These are phyloP conservation scores for Clitopilus passeckerianus DNA, from an alignment of 768 basidiomycete genomes.

Conservation along the genomic window DNA sequence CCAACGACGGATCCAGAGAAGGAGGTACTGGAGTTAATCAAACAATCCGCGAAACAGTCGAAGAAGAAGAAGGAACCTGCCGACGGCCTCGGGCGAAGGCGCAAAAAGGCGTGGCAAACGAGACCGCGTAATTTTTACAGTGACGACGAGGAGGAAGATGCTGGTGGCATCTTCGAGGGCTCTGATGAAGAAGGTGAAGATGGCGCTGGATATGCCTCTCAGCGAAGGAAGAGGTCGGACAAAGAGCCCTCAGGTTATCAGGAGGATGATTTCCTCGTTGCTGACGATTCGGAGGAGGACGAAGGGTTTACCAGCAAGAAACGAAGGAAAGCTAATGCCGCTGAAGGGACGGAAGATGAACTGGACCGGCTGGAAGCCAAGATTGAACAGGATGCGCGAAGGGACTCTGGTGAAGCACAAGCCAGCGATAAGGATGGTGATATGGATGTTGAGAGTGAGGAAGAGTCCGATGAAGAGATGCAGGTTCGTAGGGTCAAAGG, in stretches of 20 bases:
- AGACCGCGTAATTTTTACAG: constrained; percentile 44
- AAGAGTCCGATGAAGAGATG: constrained; percentile 59
- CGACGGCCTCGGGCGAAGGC: constrained; percentile 41
- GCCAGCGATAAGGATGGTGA: constrained; percentile 22
- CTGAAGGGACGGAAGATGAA: constrained; percentile 48
- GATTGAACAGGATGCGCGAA: constrained; percentile 49
- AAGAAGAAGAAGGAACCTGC: constrained; percentile 52
- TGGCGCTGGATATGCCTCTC: constrained; percentile 20
- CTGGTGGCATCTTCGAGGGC: constrained; percentile 39
- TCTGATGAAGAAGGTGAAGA: constrained; percentile 61
- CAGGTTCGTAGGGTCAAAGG: constrained; percentile 51
- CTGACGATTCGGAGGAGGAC: constrained; percentile 72
- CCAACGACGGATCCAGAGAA: constrained; percentile 73
- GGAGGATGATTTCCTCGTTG: constrained; percentile 82
- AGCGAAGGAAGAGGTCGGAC: constrained; percentile 40
- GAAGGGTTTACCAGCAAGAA: constrained; percentile 34
- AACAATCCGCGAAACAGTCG: constrained; percentile 58
- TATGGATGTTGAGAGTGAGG: constrained; percentile 22
- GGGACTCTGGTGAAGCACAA: constrained; percentile 19
- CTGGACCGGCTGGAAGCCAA: constrained; percentile 70
- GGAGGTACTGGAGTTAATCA: constrained; percentile 64
- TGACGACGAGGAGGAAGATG: constrained; percentile 66
- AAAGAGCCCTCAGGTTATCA: constrained; percentile 62
- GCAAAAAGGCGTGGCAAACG: constrained; percentile 36
- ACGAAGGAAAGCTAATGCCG: constrained; percentile 29